Base-by-base conservation (phyloP, 495 filamentous ascomycete genomes). In the Aspergillus ostianus region DNA sequence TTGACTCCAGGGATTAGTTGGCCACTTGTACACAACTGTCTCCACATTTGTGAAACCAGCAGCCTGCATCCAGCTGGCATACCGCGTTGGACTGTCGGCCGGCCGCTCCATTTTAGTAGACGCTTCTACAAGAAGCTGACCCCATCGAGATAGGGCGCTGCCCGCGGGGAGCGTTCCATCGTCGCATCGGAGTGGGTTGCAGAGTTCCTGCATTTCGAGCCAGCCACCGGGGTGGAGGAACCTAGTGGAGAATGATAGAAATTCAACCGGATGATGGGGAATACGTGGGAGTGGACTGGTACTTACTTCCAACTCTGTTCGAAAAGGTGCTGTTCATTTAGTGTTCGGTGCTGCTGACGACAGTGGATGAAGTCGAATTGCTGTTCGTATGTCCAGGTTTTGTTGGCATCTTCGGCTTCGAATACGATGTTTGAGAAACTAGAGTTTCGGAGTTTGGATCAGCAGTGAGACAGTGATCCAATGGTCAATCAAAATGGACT, bases 341-440 rank as follows among this genome's bases (percentile, higher is more conserved):
- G 46, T 29, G 44, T 23, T n/a, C 55, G 55, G 27, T 57, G 55
- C 13, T 57, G 55, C 19, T 57, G 55, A 47, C 55, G 55, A 27
- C 55, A 57, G 45, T 57, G 55, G 46, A 57, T 49, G 29, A 57
- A 50, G 45, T 57, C 55, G 18, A 57, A 57, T 15, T 17, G 55
- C 0, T 21, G 46, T 3, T 19, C 12, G 47, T 57, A 57, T n/a
- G 44, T 21, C 47, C 47, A 54, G 10, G 52, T 4, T 23, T 54
- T 19, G 32, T 54, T 54, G 17, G 52, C 52, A 54, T 54, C 52
- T 6, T 23, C 7, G 29, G 13, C 17, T 44, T 54, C 26, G 2
- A 32, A 32, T 26, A 23, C 36, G 52, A 54, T 44, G 32, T 54
- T 54, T n/a, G 30, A 19, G 8, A n/a, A 30, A 15, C 36, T 41